Conservation (phyloP, 2,329 filamentous ascomycete genomes). For the Sarocladium brachiariae region DNA sequence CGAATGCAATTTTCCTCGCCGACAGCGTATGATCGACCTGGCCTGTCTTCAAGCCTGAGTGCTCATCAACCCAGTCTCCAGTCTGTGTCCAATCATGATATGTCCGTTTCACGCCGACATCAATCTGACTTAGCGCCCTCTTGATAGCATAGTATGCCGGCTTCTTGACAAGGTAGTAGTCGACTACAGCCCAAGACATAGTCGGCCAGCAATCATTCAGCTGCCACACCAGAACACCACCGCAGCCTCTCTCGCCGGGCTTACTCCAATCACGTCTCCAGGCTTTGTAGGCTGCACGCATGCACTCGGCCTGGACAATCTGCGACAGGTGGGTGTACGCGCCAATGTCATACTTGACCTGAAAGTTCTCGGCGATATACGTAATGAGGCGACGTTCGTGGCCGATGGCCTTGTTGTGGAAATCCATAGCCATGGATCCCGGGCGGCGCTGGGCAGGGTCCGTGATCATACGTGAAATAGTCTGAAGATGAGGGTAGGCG, state of each 20-base stretch:
- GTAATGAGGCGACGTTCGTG: conserved; percentile 68
- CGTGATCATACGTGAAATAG: conserved; percentile 59
- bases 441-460: conserved; percentile 45
- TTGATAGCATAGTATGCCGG: conserved; percentile 46
- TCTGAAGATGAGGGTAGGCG: conserved; percentile 60
- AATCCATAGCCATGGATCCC: conserved; percentile 67
- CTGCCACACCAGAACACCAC: conserved; percentile 62
- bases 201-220: conserved; percentile 66
- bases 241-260: conserved; percentile 51
- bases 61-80: conserved; percentile 13
- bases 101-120: conserved; percentile 45
- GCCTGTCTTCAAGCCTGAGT: conserved; percentile 21
- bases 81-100: conserved; percentile 35
- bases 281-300: conserved; percentile 42
- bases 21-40: conserved; percentile 33
- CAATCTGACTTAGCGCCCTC: conserved; percentile 52
- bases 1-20: conserved; percentile 28
- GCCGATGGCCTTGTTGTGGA: conserved; percentile 76
- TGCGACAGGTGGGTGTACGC: conserved; percentile 70
- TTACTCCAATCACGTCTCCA: conserved; percentile 58
- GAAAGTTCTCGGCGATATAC: conserved; percentile 72
- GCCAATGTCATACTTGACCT: conserved; percentile 47
- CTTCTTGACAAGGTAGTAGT: conserved; percentile 58
- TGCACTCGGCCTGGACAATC: conserved; percentile 45
- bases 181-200: conserved; percentile 58